Evolutionary conservation across 2,329 filamentous ascomycete genomes (phyloP), one percentile per base, ranked within the genome.

Genomic region (Chaetomium strumarium): DNA sequence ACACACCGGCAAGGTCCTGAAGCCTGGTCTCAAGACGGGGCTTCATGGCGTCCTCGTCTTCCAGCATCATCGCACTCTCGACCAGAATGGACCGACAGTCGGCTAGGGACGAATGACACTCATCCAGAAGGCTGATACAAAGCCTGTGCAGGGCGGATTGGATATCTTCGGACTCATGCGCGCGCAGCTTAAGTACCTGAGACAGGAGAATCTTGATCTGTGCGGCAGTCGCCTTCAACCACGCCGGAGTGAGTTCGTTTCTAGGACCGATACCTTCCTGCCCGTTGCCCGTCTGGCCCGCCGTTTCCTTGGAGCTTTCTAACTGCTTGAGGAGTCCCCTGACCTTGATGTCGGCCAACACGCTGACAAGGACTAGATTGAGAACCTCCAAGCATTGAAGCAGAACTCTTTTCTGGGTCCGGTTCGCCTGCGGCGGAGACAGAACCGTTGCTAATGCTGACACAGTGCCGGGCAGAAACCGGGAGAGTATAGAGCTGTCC

Each of bases 161-260:
- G 17, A 97, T 84, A 47, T 90, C 83, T 4, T 71, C 63, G 33
- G 86, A 81, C 42, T 86, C 79, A 64, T 92, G 85, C 37, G 75
- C 80, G 14, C 88, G 84, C 31, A 96, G 68, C 61, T 85, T 90
- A 57, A 93, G 75, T 16, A 96, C 78, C 36, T 84, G 87, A 5
- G 84, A 81, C 14, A 99, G 72, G 1, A 90, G 91, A 49, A 93
- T 77, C 65, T 91, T 92, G 50, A 97, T 79, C 66, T 97, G 91
- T 1, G 79, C 77, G 2, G 83, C 74, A 2, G 92, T 96, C 8
- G 88, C 90, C 55, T 83, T 84, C 1, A 95, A 72, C 93, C 93
- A 99, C 11, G 75, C 64, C 8, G 68, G 61, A 40, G 74, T 74
- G 42, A 80, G 62, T 1, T 75, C 60, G 61, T 76, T 69, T 66